These are phyloP conservation scores for Colletotrichum navitas DNA, from an alignment of 2,329 filamentous ascomycete genomes.

Conservation along the genomic window DNA sequence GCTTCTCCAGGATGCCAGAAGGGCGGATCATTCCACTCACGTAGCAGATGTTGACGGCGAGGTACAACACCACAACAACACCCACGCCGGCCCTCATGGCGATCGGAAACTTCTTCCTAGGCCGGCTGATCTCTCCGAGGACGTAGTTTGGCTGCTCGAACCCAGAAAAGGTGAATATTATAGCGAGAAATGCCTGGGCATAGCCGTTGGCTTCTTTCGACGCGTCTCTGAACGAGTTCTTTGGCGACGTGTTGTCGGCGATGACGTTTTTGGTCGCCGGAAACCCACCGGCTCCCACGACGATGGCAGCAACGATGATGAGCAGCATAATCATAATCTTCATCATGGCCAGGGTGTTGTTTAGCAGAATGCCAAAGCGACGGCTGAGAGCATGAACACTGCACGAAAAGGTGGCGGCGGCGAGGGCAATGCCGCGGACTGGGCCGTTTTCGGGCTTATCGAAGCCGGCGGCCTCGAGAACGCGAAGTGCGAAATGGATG, in stretches of 20 bases:
- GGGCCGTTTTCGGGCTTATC: conserved; percentile 48
- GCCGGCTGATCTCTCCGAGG: conserved; percentile 51
- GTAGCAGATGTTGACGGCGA: conserved; percentile 55
- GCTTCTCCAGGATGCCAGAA: conserved; percentile 46
- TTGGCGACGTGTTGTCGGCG: conserved; percentile 46
- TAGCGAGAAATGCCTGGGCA: conserved; percentile 57
- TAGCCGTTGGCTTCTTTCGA: conserved; percentile 49
- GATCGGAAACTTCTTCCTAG: conserved; percentile 51
- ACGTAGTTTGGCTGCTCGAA: conserved; percentile 56
- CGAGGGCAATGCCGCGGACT: conserved; percentile 62
- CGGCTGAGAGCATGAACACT: conserved; percentile 63
- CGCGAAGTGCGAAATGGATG: conserved; percentile 59
- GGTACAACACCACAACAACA: conserved; percentile 50
- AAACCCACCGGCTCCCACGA: conserved; percentile 49
- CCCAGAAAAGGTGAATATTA: conserved; percentile 56
- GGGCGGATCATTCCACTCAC: conserved; percentile 43
- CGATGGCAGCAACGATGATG: conserved; percentile 54
- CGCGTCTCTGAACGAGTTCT: conserved; percentile 46
- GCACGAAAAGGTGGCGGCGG: conserved; percentile 57
- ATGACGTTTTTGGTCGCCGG: conserved; percentile 46
- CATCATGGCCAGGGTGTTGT: conserved; percentile 63
- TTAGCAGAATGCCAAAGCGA: conserved; percentile 62
- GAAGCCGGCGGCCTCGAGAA: conserved; percentile 53
- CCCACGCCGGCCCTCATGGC: conserved; percentile 49
- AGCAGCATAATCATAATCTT: conserved; percentile 63